Evolutionary conservation across 768 basidiomycete species (phyloP).

Genomic region (Hygrophoropsis aurantiaca): DNA sequence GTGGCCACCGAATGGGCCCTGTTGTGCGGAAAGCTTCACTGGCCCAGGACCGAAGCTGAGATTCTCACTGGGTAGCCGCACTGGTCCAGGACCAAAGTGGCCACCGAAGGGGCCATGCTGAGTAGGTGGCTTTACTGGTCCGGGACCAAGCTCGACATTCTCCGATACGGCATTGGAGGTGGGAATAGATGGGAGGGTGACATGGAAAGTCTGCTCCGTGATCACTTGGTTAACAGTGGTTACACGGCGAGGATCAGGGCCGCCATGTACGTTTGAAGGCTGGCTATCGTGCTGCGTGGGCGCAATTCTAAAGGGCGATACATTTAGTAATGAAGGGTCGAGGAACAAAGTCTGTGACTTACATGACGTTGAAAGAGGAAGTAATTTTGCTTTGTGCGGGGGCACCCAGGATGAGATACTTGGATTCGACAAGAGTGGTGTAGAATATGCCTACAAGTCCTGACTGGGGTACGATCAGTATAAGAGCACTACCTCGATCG

Average conservation of each 20-base stretch:
- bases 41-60: slow-evolving; percentile 19
- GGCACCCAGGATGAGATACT: slow-evolving; percentile 31
- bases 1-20: slow-evolving; percentile 10
- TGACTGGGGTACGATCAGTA: slow-evolving; percentile 11
- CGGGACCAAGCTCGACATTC: slow-evolving; percentile 23
- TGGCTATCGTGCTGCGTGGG: slow-evolving; percentile 26
- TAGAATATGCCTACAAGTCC: slow-evolving; percentile 39
- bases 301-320: slow-evolving; percentile 18
- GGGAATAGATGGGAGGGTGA: slow-evolving; percentile 16
- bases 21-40: slow-evolving; percentile 9
- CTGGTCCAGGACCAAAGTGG: slow-evolving; percentile 20
- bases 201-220: slow-evolving; percentile 24
- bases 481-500: neutral
- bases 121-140: slow-evolving; percentile 7
- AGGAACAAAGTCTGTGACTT: slow-evolving; percentile 9
- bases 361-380: slow-evolving; percentile 42
- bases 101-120: slow-evolving; percentile 17
- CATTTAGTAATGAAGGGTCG: neutral
- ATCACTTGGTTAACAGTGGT: slow-evolving; percentile 31
- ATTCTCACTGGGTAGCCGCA: slow-evolving; percentile 5
- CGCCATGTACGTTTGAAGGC: slow-evolving; percentile 21
- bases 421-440: slow-evolving; percentile 32
- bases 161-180: neutral
- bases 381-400: slow-evolving; percentile 28
- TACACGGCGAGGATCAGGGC: slow-evolving; percentile 35